These are phyloP conservation scores for Wickerhamiella alocasiicola DNA, from an alignment of 805 yeast species.

Conservation along the genomic window DNA sequence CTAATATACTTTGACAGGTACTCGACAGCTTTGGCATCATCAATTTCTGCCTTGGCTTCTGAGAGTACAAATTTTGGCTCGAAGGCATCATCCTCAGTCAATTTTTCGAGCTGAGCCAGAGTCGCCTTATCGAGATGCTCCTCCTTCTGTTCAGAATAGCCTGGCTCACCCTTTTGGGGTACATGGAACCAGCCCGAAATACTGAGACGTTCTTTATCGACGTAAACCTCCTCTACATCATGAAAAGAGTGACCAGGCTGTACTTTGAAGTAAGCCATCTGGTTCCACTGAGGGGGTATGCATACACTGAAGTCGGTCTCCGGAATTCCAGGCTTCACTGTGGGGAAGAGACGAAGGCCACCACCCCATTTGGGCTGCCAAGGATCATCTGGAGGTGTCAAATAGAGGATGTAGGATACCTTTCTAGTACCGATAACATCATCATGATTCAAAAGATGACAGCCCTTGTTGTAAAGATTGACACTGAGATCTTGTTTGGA, in stretches of 20 bases:
- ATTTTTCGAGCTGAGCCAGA: slow-evolving; percentile 57
- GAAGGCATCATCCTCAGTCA: slow-evolving; percentile 64
- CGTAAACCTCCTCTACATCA: slow-evolving; percentile 94
- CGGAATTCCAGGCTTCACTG: slow-evolving; percentile 83
- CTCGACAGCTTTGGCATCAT: slow-evolving; percentile 32
- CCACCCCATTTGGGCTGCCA: slow-evolving; percentile 97
- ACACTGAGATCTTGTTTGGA: slow-evolving; percentile 82
- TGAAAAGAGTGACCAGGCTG: slow-evolving; percentile 96
- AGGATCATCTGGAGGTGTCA: slow-evolving; percentile 78
- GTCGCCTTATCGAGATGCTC: slow-evolving; percentile 71
- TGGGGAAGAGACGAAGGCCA: slow-evolving; percentile 72
- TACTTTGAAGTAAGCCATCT: slow-evolving; percentile 88
- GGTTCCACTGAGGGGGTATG: slow-evolving; percentile 87
- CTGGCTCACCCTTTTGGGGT: slow-evolving; percentile 87
- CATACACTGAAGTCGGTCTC: slow-evolving; percentile 55
- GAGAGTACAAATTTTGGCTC: slow-evolving; percentile 46
- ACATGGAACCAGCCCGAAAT: slow-evolving; percentile 99
- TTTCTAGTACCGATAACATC: slow-evolving; percentile 95
- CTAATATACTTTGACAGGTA: slow-evolving; percentile 47
- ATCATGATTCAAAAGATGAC: slow-evolving; percentile 90
- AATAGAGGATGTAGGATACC: slow-evolving; percentile 79
- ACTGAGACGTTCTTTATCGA: slow-evolving; percentile 77
- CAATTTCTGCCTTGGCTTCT: background rate
- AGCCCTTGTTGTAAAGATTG: slow-evolving; percentile 82
- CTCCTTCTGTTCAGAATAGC: slow-evolving; percentile 49